Base-by-base conservation (phyloP, 2,329 filamentous ascomycete genomes). In the Westerdykella sp. region DNA sequence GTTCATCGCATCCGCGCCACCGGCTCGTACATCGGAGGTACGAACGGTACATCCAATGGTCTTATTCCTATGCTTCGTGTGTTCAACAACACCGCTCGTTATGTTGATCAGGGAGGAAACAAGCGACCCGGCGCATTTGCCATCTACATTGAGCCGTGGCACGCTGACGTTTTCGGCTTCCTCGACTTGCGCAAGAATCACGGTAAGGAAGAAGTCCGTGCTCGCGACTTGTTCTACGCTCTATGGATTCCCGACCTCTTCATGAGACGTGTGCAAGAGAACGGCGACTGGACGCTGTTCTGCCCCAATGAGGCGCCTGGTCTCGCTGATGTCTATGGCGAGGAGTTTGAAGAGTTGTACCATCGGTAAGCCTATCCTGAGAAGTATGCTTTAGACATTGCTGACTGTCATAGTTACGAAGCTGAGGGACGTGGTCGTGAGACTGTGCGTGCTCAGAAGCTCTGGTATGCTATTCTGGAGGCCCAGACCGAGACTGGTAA, bases 261-360 rank as follows among this genome's bases (percentile, higher is more conserved):
- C 81, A 98, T 98, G 93, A 95, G 95, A 79, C 89, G 93, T 68
- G 91, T 98, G 44, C 89, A 98, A 73, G 84, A 88, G 76, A 98
- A 98, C 69, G 85, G 81, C 44, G 85, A 93, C 47, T 98, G 93
- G 93, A 97, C 93, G 14, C 77, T 98, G 35, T 95, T 98, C 85
- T 98, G 93, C 71, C 93, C 93, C 51, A 94, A 94, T 62, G 93
- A 98, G 72, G 93, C 88, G 63, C 86, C 91, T 46, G 93, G 91
- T 45, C 80, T 98, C 50, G 90, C 93, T 45, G 93, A 98, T 69
- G 87, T 94, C 63, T 97, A 97, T 61, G 93, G 93, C 49, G 93
- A 97, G 1, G 91, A 97, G 72, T 98, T 97, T 51, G 90, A 96
- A 71, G 87, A 84, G 48, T 78, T 98, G 40, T 98, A 96, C 69